Evolutionary conservation across 495 filamentous ascomycete species (phyloP).

Genomic region (Poronia punctata): DNA sequence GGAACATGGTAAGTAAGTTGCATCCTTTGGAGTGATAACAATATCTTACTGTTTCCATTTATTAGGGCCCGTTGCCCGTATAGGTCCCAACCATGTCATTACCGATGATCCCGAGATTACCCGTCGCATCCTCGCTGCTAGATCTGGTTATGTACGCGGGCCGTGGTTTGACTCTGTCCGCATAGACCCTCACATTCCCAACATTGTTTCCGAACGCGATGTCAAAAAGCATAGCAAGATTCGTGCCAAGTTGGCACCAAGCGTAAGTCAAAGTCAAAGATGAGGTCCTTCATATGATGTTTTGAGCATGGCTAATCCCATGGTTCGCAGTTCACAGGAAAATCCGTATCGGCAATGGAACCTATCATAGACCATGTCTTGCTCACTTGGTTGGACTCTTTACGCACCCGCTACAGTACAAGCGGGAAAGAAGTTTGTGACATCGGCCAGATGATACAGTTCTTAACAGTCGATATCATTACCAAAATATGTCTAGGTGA

Average conservation of each 20-base stretch:
- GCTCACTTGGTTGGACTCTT: neutral
- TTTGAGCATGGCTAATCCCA: neutral
- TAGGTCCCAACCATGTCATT: constrained; percentile 37
- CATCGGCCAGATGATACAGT: neutral
- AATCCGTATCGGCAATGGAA: neutral
- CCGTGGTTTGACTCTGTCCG: constrained; percentile 26
- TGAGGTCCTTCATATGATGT: too few relatives aligned
- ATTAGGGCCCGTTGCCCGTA: constrained; percentile 33
- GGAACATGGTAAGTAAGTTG: constrained; percentile 14
- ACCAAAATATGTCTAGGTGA: neutral
- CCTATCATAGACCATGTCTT: neutral
- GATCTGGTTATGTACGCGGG: constrained; percentile 24
- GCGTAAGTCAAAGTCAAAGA: constrained; percentile 17
- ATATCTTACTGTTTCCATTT: too few relatives aligned
- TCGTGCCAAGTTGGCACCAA: constrained; percentile 27
- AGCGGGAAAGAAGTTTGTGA: neutral
- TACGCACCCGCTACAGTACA: neutral
- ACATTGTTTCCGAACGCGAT: constrained; percentile 24
- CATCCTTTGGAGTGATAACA: neutral
- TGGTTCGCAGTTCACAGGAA: neutral
- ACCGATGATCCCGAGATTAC: constrained; percentile 30
- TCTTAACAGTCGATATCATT: neutral
- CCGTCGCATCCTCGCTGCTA: constrained; percentile 25
- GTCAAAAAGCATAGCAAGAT: constrained; percentile 26
- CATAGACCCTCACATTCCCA: constrained; percentile 15